Base-by-base conservation (phyloP, 176 grass and related monocot genomes). In the Cenchrus americanus region DNA sequence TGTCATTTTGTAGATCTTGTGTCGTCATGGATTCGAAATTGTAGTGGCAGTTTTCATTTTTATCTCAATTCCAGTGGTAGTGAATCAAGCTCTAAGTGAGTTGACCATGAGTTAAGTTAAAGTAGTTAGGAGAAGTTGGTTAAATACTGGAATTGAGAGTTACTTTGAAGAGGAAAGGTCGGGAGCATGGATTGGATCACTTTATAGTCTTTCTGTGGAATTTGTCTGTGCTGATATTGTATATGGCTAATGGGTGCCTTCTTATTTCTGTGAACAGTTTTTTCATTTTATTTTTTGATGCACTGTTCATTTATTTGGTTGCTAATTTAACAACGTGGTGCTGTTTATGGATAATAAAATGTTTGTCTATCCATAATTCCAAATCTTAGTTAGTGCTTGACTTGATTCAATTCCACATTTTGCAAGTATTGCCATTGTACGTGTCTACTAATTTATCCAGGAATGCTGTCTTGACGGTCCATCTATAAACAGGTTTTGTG, bases 401-500 rank as follows among this genome's bases (percentile, higher is more conserved):
- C 54, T 79, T 4, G 27, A 30, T 42, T 66, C 9, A 30, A 8
- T 40, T 86, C 73, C 6, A 24, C n/a, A 5, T 26, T 26, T 65
- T 1, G 18, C 55, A 26, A 12, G 5, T 58, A 40, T 14, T 22
- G 22, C n/a, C 14, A 4, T 18, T 50, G 44, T 70, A 49, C 86
- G 10, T 69, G 73, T 66, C 27, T 73, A 50, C 76, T 80, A 77
- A 86, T 78, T 22, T 71, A 32, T 59, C 22, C 48, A 64, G 30
- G 23, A 73, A 32, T 69, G 58, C 23, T 51, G 6, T 86, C 32
- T 77, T 68, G 26, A 81, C 5, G 26, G 40, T 68, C 68, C 30
- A 59, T 75, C 10, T 55, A 13, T 61, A 24, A 75, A 66, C 78
- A 99, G 96, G 96, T 99, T 37, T 90, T 99, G 68, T 99, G 97